A percentile compares a stretch with the other conserved stretches of the same genome.
Evolutionary conservation across 305 asterid species (phyloP).

Genomic region (Fraxinus latifolia): DNA sequence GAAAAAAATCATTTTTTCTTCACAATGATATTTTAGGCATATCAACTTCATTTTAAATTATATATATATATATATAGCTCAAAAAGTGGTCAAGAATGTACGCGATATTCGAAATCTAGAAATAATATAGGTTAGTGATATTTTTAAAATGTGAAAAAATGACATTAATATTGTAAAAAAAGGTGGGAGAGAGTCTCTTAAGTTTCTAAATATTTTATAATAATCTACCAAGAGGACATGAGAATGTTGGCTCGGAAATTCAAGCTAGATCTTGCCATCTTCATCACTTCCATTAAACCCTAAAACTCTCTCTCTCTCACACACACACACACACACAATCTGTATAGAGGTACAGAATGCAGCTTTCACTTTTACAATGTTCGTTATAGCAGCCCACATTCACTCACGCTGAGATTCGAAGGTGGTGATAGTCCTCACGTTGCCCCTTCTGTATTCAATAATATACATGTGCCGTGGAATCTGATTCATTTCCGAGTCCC

Average conservation of each 20-base stretch:
- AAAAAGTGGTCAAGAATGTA: too few relatives aligned
- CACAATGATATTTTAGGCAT: too few relatives aligned
- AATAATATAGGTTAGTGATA: neutral
- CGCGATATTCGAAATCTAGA: too few relatives aligned
- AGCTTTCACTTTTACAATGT: conserved; percentile 32
- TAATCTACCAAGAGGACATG: neutral
- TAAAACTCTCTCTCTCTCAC: conserved; percentile 6
- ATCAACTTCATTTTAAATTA: too few relatives aligned
- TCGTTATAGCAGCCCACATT: neutral
- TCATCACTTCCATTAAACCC: conserved; percentile 3
- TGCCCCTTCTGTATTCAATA: neutral
- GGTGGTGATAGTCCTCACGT: neutral
- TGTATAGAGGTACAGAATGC: conserved; percentile 21
- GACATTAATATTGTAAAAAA: too few relatives aligned
- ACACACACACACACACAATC: neutral
- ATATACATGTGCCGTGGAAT: neutral
- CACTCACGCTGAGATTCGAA: neutral
- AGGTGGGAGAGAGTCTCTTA: too few relatives aligned
- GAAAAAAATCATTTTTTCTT: neutral
- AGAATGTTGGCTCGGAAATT: conserved; percentile 37
- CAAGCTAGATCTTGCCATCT: conserved; percentile 31
- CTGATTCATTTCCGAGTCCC: neutral
- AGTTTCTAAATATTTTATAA: neutral
- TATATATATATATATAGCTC: too few relatives aligned
- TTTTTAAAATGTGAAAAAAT: neutral